phyloP scores from a whole-genome alignment of 2,329 filamentous ascomycete genomes.

The Pseudocercospora macadamiae region DNA sequence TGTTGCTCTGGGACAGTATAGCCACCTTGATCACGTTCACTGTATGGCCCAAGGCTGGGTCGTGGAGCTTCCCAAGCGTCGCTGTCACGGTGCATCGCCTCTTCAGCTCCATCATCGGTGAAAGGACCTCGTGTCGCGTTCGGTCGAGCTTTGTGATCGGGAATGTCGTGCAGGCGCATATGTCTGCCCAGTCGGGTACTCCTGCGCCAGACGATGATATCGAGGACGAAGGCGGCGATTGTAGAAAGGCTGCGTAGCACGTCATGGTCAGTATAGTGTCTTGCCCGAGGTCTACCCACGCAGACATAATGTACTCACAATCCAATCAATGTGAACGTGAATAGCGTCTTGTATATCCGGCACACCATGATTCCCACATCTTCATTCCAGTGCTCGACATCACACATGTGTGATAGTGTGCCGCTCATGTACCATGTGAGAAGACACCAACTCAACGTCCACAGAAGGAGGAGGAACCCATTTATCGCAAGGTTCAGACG shows the following conservation, averaged over 20 bases:
- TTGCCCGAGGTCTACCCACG: too few relatives aligned
- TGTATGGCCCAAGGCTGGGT: constrained; percentile 33
- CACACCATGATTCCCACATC: constrained; percentile 60
- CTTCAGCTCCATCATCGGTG: constrained; percentile 28
- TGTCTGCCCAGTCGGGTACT: constrained; percentile 47
- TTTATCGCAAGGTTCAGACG: constrained; percentile 56
- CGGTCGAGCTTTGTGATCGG: constrained; percentile 33
- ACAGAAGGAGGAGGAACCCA: constrained; percentile 52
- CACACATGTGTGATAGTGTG: constrained; percentile 57
- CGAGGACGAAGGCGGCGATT: constrained; percentile 52
- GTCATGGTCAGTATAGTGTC: neutral
- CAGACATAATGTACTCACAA: too few relatives aligned
- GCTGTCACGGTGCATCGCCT: constrained; percentile 30
- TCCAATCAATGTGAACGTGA: constrained; percentile 57
- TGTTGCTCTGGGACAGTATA: constrained; percentile 48
- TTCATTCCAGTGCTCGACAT: constrained; percentile 51
- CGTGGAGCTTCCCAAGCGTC: constrained; percentile 39
- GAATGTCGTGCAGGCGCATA: constrained; percentile 47
- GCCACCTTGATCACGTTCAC: constrained; percentile 38
- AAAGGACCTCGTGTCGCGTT: constrained; percentile 33
- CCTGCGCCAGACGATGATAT: constrained; percentile 52
- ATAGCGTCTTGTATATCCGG: constrained; percentile 62
- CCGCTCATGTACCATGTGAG: constrained; percentile 58
- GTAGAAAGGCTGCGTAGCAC: constrained; percentile 44
- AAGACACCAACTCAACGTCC: constrained; percentile 56